phyloP scores from a whole-genome alignment of 2,329 filamentous ascomycete genomes.

The Aspergillus novoparasiticus region DNA sequence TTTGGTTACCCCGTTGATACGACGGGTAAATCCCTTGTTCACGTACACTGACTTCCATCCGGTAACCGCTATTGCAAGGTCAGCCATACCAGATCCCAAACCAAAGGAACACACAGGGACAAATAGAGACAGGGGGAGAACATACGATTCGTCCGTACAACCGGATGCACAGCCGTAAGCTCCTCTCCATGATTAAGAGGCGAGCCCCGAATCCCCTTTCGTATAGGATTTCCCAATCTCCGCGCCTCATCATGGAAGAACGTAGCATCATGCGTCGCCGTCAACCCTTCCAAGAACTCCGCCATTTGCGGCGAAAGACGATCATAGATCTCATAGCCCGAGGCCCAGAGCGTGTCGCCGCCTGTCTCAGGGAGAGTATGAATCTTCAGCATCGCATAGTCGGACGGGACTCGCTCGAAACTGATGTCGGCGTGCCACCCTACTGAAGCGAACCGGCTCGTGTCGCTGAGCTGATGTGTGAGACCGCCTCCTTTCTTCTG shows the following conservation, averaged over 20 bases:
- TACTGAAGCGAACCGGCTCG: slow-evolving; percentile 46
- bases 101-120: background rate
- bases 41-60: slow-evolving; percentile 62
- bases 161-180: slow-evolving; percentile 57
- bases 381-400: slow-evolving; percentile 64
- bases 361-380: slow-evolving; percentile 59
- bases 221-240: slow-evolving; percentile 30
- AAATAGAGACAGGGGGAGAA: background rate
- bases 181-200: slow-evolving; percentile 58
- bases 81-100: background rate
- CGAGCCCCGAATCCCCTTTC: slow-evolving; percentile 53
- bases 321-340: slow-evolving; percentile 68
- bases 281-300: slow-evolving; percentile 61
- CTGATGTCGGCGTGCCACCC: slow-evolving; percentile 63
- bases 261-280: slow-evolving; percentile 56
- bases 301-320: slow-evolving; percentile 59
- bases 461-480: slow-evolving; percentile 35
- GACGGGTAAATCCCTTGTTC: slow-evolving; percentile 43
- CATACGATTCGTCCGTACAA: slow-evolving; percentile 59
- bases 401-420: slow-evolving; percentile 65
- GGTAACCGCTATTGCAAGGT: slow-evolving; percentile 49
- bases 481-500: slow-evolving; percentile 47
- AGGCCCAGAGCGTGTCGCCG: slow-evolving; percentile 67
- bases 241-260: slow-evolving; percentile 54
- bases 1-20: slow-evolving; percentile 49